Evolutionary conservation across 2,329 filamentous ascomycete genomes (phyloP), one percentile per base, ranked within the genome.

Genomic region (Xylaria arbuscula): DNA sequence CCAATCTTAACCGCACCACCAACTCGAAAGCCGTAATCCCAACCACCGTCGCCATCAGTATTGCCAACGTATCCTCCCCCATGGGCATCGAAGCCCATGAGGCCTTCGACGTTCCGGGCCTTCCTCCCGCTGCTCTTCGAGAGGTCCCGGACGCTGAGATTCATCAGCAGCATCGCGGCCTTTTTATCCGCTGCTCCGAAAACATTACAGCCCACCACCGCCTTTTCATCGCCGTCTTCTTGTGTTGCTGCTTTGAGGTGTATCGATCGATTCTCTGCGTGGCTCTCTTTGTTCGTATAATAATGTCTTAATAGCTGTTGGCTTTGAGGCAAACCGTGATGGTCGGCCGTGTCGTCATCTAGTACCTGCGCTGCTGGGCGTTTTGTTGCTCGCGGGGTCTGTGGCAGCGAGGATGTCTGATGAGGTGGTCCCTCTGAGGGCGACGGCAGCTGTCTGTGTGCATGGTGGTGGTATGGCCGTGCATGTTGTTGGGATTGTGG

Each of bases 101-200:
- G 11, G 2, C 15, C 53, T 1, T 67, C 64, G 10, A 34, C 9
- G 6, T 53, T 34, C 50, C 22, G 48, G 15, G 40, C 19, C 17
- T 59, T 32, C 24, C 64, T 62, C 24, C 40, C 22, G 17, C 24
- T 38, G 38, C 45, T 57, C 47, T 70, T 67, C 22, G 73, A 64
- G 1, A 24, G 51, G 69, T 83, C 82, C 59, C 78, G 75, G 22
- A 84, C 78, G 66, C 82, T 83, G 32, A 86, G 78, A 60, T 83
- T 83, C 83, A 86, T 81, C 45, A 86, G 74, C 6, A 85, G 74
- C 67, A 83, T 76, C 19, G 84, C 84, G 0, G 83, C 84, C 53
- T 83, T 84, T 73, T 81, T 83, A 59, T 85, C 82, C 13, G 76
- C n/a, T 17, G 40, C 76, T 0, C 79, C 80, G 3, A 9, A 22